A percentile compares a stretch with the other conserved stretches of the same genome.
phyloP scores from a whole-genome alignment of 805 yeast species.

The Saturnispora hagleri region DNA sequence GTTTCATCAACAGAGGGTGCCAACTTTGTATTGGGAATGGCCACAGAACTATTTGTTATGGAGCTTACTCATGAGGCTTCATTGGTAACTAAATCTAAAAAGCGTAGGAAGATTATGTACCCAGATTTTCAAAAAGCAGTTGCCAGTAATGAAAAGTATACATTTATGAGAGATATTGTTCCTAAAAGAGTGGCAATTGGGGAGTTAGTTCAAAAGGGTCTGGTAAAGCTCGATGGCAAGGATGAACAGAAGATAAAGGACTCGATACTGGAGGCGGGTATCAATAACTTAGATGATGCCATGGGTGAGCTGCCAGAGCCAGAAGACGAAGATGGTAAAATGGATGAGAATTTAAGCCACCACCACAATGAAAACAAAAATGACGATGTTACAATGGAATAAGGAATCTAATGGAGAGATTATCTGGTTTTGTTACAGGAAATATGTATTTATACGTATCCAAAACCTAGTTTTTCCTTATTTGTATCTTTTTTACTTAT shows the following conservation, averaged over 20 bases:
- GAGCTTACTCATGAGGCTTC: constrained; percentile 65
- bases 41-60: constrained; percentile 66
- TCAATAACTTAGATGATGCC: not conserved
- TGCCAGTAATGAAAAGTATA: constrained; percentile 44
- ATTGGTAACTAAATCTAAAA: constrained; percentile 51
- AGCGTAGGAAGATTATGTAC: constrained; percentile 61
- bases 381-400: not conserved
- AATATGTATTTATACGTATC: no score
- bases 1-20: constrained; percentile 59
- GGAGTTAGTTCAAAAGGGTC: constrained; percentile 36
- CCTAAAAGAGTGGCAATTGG: constrained; percentile 51
- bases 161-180: constrained; percentile 56
- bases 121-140: constrained; percentile 63
- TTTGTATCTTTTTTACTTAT: no score
- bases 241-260: constrained; percentile 8
- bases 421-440: no score
- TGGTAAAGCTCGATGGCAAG: constrained; percentile 23
- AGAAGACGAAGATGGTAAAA: not conserved
- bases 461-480: no score
- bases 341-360: not conserved
- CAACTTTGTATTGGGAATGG: constrained; percentile 67
- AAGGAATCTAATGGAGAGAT: not conserved
- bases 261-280: not conserved
- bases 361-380: not conserved
- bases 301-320: constrained; percentile 4